Base-by-base conservation (phyloP, 2,329 filamentous ascomycete species). In the Penicillium thymicola region DNA sequence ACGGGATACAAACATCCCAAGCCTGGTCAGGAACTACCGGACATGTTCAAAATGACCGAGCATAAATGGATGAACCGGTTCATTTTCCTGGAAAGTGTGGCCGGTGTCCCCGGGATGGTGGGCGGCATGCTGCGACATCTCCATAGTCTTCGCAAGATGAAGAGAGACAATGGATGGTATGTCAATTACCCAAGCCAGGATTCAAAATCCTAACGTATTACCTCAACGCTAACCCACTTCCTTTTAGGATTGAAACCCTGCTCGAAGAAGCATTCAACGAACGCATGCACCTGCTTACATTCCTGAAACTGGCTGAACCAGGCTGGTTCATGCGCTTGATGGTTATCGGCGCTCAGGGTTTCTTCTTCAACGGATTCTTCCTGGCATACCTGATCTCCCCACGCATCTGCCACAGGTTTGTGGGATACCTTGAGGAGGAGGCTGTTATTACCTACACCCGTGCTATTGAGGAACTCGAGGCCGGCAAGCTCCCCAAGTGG, bases 331-430 rank as follows among this genome's bases (percentile, higher is more conserved):
- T 97, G 92, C 88, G 90, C 61, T 74, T 91, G 55, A 90, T 96
- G 85, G 91, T 97, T 54, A 83, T 97, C 38, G 91, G 87, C 11
- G 92, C 93, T 0, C 93, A 97, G 74, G 94, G 93, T 38, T 90
- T 97, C 66, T 97, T 96, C 81, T 97, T 96, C 83, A 99, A 99
- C 76, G 84, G 86, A 62, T 85, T 97, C 72, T 97, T 99, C 81
- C 58, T 96, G 60, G 83, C 88, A 45, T 97, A 97, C 76, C 85
- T 99, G 34, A 69, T 96, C 58, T 91, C 88, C 1, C 93, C 94
- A 7, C 86, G 87, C 59, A 93, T 90, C 61, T 93, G 90, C 69
- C 94, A 99, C 75, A 88, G 94, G 43, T 97, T 99, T 74, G 92
- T 97, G 51, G 94, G 92, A 2, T 97, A 97, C 67, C 85, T 99